A percentile compares a stretch with the other conserved stretches of the same genome.
These are phyloP conservation scores for Dichotomopilus funicola DNA, from an alignment of 2,329 filamentous ascomycete genomes.

Conservation along the genomic window DNA sequence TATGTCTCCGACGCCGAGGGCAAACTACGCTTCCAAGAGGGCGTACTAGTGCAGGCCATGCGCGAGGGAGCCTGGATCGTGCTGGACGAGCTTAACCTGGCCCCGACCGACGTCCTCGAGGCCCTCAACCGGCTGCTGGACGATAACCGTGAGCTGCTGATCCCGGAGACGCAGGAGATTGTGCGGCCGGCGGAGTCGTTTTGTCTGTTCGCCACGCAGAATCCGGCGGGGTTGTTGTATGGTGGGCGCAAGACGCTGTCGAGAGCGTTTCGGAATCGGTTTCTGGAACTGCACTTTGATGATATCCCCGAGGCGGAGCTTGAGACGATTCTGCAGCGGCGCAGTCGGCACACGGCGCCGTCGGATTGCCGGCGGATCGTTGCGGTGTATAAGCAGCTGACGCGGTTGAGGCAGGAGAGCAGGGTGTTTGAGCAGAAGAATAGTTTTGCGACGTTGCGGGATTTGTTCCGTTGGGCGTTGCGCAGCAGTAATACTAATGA, in stretches of 20 bases:
- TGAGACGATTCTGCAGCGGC: slow-evolving; percentile 80
- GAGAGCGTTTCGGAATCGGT: slow-evolving; percentile 91
- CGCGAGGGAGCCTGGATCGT: slow-evolving; percentile 96
- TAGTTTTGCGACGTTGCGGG: slow-evolving; percentile 91
- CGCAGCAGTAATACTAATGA: slow-evolving; percentile 33
- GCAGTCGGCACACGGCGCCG: slow-evolving; percentile 79
- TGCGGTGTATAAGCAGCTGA: slow-evolving; percentile 87
- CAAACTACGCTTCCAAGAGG: slow-evolving; percentile 84
- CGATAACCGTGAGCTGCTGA: slow-evolving; percentile 90
- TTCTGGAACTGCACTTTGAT: slow-evolving; percentile 94
- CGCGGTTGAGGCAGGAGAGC: slow-evolving; percentile 79
- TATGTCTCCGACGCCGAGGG: slow-evolving; percentile 85
- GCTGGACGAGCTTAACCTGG: slow-evolving; percentile 92
- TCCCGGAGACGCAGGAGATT: slow-evolving; percentile 93
- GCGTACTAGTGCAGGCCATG: slow-evolving; percentile 85
- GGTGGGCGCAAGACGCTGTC: slow-evolving; percentile 91
- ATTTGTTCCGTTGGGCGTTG: slow-evolving; percentile 92
- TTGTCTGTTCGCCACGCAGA: slow-evolving; percentile 97
- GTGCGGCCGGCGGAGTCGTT: slow-evolving; percentile 91
- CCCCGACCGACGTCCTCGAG: slow-evolving; percentile 93
- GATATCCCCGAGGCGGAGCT: slow-evolving; percentile 95
- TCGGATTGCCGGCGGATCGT: slow-evolving; percentile 91
- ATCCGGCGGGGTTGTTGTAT: slow-evolving; percentile 93
- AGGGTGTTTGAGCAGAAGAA: slow-evolving; percentile 95
- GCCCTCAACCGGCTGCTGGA: slow-evolving; percentile 92